These are phyloP conservation scores for Ceratocystis eucalypticola DNA, from an alignment of 2,329 filamentous ascomycete genomes.

Conservation along the genomic window DNA sequence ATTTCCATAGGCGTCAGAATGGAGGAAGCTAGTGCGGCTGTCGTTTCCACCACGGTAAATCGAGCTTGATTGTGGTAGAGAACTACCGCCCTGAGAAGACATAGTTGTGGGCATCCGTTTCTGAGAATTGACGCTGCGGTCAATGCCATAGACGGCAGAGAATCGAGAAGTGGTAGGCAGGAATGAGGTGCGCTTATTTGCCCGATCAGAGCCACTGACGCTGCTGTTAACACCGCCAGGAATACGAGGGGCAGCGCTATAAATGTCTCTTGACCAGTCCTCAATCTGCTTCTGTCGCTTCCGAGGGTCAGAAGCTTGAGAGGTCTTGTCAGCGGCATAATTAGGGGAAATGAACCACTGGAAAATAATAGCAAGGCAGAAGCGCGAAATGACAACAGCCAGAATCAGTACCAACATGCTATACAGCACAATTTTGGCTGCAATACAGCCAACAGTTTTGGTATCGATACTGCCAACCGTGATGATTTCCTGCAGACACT, in stretches of 20 bases:
- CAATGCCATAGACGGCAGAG: conserved; percentile 73
- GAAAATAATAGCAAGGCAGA: conserved; percentile 78
- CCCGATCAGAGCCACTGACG: conserved; percentile 50
- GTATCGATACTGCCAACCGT: conserved; percentile 94
- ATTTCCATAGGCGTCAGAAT: conserved; percentile 41
- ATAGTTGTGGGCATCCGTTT: conserved; percentile 70
- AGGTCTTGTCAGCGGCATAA: conserved; percentile 75
- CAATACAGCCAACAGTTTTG: conserved; percentile 91
- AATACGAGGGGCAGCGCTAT: conserved; percentile 73
- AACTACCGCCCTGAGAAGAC: conserved; percentile 68
- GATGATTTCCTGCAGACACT: conserved; percentile 86
- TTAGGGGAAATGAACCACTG: conserved; percentile 89
- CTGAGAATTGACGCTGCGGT: conserved; percentile 37
- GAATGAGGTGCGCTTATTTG: conserved; percentile 74
- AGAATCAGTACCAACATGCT: conserved; percentile 85
- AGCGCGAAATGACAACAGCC: conserved; percentile 73
- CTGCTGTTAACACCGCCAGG: conserved; percentile 59
- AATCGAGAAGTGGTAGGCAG: conserved; percentile 90
- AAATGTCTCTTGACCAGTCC: conserved; percentile 96
- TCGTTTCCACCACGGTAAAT: conserved; percentile 56
- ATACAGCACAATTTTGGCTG: conserved; percentile 92
- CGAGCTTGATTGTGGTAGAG: conserved; percentile 49
- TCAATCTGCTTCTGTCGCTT: conserved; percentile 88
- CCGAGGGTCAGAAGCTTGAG: conserved; percentile 65
- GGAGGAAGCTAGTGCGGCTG: conserved; percentile 52